These are phyloP conservation scores for Hapsidospora chrysogenum DNA, from an alignment of 495 filamentous ascomycete genomes.

Conservation along the genomic window DNA sequence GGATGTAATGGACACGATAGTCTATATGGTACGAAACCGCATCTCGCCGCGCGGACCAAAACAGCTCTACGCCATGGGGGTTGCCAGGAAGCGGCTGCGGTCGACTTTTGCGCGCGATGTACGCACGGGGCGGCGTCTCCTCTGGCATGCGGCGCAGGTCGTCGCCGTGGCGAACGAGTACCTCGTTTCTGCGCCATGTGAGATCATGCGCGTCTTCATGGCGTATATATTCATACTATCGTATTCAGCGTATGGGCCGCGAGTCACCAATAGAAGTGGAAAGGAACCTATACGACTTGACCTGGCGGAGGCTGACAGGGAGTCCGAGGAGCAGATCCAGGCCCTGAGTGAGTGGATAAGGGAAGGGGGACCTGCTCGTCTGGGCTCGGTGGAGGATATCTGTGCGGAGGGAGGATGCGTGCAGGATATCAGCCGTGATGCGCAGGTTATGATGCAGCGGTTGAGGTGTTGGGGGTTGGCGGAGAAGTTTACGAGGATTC, in stretches of 20 bases:
- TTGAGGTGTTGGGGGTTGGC: slow-evolving; percentile 1
- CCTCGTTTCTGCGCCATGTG: slow-evolving; percentile 2
- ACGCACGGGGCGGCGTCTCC: slow-evolving; percentile 10
- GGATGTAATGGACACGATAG: slow-evolving; percentile 1
- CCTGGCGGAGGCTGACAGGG: neutral
- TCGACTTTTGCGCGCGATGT: slow-evolving; percentile 8
- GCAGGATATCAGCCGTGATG: neutral
- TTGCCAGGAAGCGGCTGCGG: neutral
- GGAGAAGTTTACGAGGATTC: slow-evolving; percentile 1
- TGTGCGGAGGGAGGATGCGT: neutral
- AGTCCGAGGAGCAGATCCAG: neutral
- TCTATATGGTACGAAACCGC: slow-evolving; percentile 2
- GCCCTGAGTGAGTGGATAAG: slow-evolving; percentile 1
- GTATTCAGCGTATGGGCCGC: neutral
- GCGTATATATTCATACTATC: slow-evolving; percentile 1
- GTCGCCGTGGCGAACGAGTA: slow-evolving; percentile 8
- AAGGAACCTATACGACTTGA: too few relatives aligned
- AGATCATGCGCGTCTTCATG: slow-evolving; percentile 2
- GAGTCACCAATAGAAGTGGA: neutral
- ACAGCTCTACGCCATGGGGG: neutral
- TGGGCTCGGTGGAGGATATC: neutral
- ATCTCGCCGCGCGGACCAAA: neutral
- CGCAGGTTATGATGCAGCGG: slow-evolving; percentile 2
- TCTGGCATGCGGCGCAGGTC: slow-evolving; percentile 16
- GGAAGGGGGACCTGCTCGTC: neutral